phyloP scores from a whole-genome alignment of 2,329 filamentous ascomycete species.

The Beauveria australis region DNA sequence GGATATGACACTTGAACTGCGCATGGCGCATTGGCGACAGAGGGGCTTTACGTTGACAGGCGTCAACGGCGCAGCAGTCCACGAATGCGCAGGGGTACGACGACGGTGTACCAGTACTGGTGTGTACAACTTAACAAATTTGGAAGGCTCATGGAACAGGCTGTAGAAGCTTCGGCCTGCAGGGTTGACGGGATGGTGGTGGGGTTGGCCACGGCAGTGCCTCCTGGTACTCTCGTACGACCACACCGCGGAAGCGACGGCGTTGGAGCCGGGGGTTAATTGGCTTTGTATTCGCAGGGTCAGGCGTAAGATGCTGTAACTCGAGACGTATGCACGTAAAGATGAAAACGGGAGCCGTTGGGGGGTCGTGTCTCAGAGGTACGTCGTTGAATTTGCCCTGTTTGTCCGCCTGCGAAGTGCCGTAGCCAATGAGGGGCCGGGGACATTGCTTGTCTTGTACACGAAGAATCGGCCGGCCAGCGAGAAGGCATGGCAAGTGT shows the following conservation, averaged over 20 bases:
- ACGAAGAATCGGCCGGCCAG: background rate
- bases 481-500: background rate
- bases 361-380: constrained; percentile 4
- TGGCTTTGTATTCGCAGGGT: background rate
- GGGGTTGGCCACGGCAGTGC: background rate
- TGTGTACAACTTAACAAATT: background rate
- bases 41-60: background rate
- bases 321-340: background rate
- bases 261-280: constrained; percentile 1
- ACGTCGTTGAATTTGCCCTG: constrained; percentile 1
- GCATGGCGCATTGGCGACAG: background rate
- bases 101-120: background rate
- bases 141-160: constrained; percentile 6
- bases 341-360: background rate
- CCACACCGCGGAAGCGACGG: background rate
- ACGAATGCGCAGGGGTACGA: background rate
- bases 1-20: background rate
- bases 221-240: background rate
- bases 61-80: background rate
- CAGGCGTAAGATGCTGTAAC: constrained; percentile 5
- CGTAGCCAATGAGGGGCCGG: background rate
- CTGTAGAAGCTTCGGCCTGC: constrained; percentile 5
- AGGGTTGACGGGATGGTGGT: background rate
- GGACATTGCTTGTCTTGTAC: background rate
- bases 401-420: background rate